Percentiles rank a stretch among this genome's conserved stretches.
Evolutionary conservation across 2,329 filamentous ascomycete genomes (phyloP).

Genomic region (Scolecobasidium constrictum): DNA sequence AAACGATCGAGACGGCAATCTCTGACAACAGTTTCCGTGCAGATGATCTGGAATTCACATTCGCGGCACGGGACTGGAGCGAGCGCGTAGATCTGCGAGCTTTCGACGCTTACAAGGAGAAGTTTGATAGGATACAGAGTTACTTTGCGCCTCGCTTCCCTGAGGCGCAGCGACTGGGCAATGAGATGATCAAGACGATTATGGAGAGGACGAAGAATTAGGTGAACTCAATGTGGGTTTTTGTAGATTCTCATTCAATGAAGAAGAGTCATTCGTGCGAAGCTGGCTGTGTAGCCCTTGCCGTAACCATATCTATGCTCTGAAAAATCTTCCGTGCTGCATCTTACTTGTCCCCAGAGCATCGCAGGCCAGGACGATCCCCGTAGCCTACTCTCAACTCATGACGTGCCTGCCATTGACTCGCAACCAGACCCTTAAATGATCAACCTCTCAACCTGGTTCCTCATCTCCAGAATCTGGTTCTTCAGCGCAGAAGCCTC

Average conservation of each 20-base stretch:
- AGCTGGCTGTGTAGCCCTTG: neutral
- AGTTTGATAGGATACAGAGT: constrained; percentile 78
- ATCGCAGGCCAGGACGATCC: too few relatives aligned
- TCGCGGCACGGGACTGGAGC: constrained; percentile 92
- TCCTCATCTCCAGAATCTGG: constrained; percentile 81
- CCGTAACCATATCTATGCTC: too few relatives aligned
- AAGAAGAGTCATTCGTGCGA: neutral
- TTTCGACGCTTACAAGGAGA: constrained; percentile 84
- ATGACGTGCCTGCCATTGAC: too few relatives aligned
- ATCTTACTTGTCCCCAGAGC: too few relatives aligned
- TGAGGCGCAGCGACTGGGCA: constrained; percentile 78
- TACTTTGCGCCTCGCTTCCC: constrained; percentile 89
- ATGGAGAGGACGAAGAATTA: constrained; percentile 60
- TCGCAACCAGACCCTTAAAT: constrained; percentile 62
- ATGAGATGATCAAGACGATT: constrained; percentile 96
- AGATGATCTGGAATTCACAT: constrained; percentile 95
- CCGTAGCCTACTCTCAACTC: too few relatives aligned
- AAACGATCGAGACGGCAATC: constrained; percentile 75
- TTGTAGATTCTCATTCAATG: too few relatives aligned
- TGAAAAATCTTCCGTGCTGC: too few relatives aligned
- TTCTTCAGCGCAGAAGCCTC: constrained; percentile 58
- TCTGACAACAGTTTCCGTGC: constrained; percentile 86
- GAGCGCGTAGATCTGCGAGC: constrained; percentile 85
- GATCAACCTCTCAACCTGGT: constrained; percentile 91
- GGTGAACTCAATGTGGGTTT: too few relatives aligned